Base-by-base conservation (phyloP, 2,329 filamentous ascomycete species). In the Sporothrix dimorphospora region DNA sequence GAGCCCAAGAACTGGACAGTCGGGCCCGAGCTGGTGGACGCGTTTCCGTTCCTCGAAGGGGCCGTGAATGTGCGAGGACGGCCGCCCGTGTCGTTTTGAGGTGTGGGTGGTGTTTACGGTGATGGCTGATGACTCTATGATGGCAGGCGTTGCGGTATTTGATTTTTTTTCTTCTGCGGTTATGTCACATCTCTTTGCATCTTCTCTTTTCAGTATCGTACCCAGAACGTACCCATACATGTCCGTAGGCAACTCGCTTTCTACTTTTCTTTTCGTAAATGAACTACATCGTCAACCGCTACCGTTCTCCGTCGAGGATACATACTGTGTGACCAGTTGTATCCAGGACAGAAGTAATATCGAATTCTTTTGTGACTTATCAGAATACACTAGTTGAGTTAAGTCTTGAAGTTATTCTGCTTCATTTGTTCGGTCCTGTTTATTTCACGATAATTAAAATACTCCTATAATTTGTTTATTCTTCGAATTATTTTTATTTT, bases 1-100 rank as follows among this genome's bases (percentile, higher is more conserved):
- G 63, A 71, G 9, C 61, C 69, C 16, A 65, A 69, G 34, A 71
- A 69, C 57, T 74, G 73, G 73, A 72, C 68, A 0, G 73, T 74
- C 27, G 71, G 69, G n/a, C 71, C 71, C 1, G 73, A 72, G 49
- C 53, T 74, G 27, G 69, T 74, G 14, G 71, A 65, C 7, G 73
- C 73, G 14, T 74, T 71, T 55, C 71, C 71, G 0, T 71, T 72
- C 14, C 21, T 74, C 34, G 65, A 74, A 4, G 73, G 73, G 0
- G 73, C 73, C 7, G 55, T 74, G 3, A 72, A 70, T 27, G 71
- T 74, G 45, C 53, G 65, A 5, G 65, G 72, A 21, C 21, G 51
- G 8, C 67, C 51, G 16, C 67, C 67, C 1, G 67, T 69, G 7
- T 69, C 67, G 1, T 42, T 59, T 6, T 69, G 51, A 34, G 27